These are phyloP conservation scores for Chloranthus sessilifolius DNA, from an alignment of 164 flowering plant genomes.

Conservation along the genomic window DNA sequence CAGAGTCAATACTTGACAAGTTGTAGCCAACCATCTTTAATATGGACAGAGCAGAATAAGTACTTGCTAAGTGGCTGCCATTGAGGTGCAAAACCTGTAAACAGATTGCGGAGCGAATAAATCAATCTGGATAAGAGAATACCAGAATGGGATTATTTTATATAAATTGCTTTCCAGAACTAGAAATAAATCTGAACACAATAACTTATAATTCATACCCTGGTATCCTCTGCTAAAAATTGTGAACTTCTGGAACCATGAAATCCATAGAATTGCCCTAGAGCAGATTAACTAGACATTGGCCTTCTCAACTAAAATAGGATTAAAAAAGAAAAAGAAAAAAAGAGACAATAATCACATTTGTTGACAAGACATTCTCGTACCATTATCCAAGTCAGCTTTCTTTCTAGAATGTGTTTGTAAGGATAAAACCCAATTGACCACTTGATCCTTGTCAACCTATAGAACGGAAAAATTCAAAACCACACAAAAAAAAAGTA, in stretches of 20 bases:
- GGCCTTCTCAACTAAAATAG: conserved; percentile 1
- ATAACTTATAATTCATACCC: conserved; percentile 38
- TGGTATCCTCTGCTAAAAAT: conserved; percentile 35
- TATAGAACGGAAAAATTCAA: too few relatives aligned
- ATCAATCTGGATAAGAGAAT: too few relatives aligned
- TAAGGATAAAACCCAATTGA: conserved; percentile 75
- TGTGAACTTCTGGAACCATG: conserved; percentile 76
- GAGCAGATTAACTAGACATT: conserved; percentile 3
- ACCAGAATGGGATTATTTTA: too few relatives aligned
- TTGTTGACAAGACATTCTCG: too few relatives aligned
- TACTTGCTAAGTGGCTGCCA: conserved; percentile 84
- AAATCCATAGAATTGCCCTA: conserved; percentile 85
- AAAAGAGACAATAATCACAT: neutral
- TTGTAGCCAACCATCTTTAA: conserved; percentile 69
- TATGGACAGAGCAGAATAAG: conserved; percentile 83
- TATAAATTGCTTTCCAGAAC: neutral
- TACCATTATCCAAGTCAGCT: conserved; percentile 50
- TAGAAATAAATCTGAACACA: neutral
- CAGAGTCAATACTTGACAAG: conserved; percentile 40
- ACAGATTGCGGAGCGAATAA: too few relatives aligned
- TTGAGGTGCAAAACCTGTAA: conserved; percentile 47
- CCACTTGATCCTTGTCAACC: conserved; percentile 68
- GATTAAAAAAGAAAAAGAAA: neutral
- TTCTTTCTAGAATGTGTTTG: conserved; percentile 51
- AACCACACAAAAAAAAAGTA: too few relatives aligned